Evolutionary conservation across 2,329 filamentous ascomycete genomes (phyloP).

Genomic region (Rugonectria rugulosa): DNA sequence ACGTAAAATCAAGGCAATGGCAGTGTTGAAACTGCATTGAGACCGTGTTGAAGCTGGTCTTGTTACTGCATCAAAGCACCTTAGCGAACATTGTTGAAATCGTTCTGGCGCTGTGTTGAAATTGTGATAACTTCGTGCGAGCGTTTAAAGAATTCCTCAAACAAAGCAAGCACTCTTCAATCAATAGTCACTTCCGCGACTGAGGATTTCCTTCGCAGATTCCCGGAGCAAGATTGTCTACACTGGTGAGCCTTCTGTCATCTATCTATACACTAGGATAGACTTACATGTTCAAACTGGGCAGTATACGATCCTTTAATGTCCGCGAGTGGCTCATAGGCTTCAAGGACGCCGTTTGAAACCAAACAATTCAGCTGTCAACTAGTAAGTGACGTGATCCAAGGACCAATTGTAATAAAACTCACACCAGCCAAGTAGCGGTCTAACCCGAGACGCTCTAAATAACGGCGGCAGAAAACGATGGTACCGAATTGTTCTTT

Average conservation of each 20-base stretch:
- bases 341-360: constrained; percentile 63
- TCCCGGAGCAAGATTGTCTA: constrained; percentile 57
- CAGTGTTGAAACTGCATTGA: constrained; percentile 27
- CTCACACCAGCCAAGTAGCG: constrained; percentile 65
- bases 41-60: background rate
- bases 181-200: constrained; percentile 61
- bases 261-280: background rate
- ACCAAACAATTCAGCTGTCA: constrained; percentile 64
- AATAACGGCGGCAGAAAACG: constrained; percentile 67
- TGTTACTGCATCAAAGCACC: background rate
- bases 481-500: constrained; percentile 69
- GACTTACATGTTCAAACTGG: constrained; percentile 65
- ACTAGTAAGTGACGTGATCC: background rate
- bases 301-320: constrained; percentile 67
- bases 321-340: constrained; percentile 64
- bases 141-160: background rate
- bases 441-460: constrained; percentile 68
- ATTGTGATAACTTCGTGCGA: background rate
- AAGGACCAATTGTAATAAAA: background rate
- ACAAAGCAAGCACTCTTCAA: background rate
- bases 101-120: constrained; percentile 23
- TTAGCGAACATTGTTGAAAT: constrained; percentile 18
- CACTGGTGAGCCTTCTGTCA: background rate
- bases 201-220: constrained; percentile 58
- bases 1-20: too few relatives aligned